Conservation (phyloP, 441 rosid species). For the Metrosideros polymorpha region DNA sequence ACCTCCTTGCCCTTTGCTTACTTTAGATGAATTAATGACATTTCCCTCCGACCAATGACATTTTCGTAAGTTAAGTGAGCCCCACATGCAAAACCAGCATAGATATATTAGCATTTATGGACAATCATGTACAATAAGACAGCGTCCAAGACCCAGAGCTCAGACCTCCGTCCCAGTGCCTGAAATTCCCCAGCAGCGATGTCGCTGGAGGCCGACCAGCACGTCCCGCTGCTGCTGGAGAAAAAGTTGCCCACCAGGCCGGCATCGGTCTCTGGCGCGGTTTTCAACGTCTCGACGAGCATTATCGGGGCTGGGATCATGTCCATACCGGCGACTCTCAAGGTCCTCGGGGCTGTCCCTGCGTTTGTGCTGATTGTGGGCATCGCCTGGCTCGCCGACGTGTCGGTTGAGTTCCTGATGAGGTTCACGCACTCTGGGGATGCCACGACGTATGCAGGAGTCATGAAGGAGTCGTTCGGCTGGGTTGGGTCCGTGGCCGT, state of each 20-base stretch:
- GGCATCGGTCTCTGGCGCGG: slow-evolving; percentile 51
- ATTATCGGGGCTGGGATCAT: slow-evolving; percentile 86
- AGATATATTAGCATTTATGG: not conserved
- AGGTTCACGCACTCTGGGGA: slow-evolving; percentile 50
- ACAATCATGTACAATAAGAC: slow-evolving; percentile 9
- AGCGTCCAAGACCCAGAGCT: not conserved
- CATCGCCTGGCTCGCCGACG: slow-evolving; percentile 55
- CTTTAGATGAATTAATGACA: not conserved
- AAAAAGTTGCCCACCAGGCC: slow-evolving; percentile 1
- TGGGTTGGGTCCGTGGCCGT: slow-evolving; percentile 36
- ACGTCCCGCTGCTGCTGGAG: slow-evolving; percentile 46
- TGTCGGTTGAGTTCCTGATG: slow-evolving; percentile 63
- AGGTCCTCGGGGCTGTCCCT: slow-evolving; percentile 68
- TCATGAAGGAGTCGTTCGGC: slow-evolving; percentile 73
- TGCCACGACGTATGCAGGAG: slow-evolving; percentile 54
- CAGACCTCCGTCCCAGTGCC: not conserved
- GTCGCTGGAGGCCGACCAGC: slow-evolving; percentile 26
- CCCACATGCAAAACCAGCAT: not conserved
- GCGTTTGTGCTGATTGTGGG: slow-evolving; percentile 40
- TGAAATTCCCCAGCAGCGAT: slow-evolving; percentile 15
- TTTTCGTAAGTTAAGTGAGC: slow-evolving; percentile 8
- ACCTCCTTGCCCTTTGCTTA: not conserved
- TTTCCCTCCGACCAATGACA: not conserved
- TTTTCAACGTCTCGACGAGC: slow-evolving; percentile 77
- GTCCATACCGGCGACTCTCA: slow-evolving; percentile 80